Base-by-base conservation (phyloP, 768 basidiomycete genomes). In the Amanita muscaria region DNA sequence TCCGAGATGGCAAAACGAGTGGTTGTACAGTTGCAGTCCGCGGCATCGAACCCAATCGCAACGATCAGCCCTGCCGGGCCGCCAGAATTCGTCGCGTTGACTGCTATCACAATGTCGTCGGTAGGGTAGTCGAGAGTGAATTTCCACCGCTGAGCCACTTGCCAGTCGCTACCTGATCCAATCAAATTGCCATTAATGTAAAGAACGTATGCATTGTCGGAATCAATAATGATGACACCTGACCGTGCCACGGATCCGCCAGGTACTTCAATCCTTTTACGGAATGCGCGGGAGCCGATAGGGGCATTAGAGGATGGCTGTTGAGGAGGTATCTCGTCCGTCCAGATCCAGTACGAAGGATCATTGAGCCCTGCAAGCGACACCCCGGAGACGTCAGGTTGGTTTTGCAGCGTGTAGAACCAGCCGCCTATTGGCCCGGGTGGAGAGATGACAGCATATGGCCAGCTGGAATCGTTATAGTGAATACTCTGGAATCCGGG, bases 291-390 rank as follows among this genome's bases (percentile, higher is more conserved):
- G 9, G 25, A 42, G 15, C 54, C 56, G 7, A 35, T 22, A 1
- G 42, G 42, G 3, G 33, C 33, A 24, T 25, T 16, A n/a, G 31
- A 14, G 7, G 15, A 12, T 8, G 44, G 44, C 30, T 24, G 43
- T 27, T 12, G 7, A 6, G 27, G 27, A 6, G 9, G 10, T 9
- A 59, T 45, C 31, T 64, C 61, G 40, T 55, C 58, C 21, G 64
- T 61, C 62, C 64, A 65, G 18, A 65, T 61, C 61, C 61, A 64
- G 10, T 45, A 40, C 7, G 61, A 56, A 19, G 51, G 37, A 4
- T 50, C n/a, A n/a, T n/a, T n/a, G n/a, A n/a, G n/a, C n/a, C n/a
- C n/a, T n/a, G n/a, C 48, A 40, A 63, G 52, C 5, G 56, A 48
- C 14, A 59, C 53, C 2, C 40, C 52, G n/a, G 53, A 56, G 41